Base-by-base conservation (phyloP, 2,329 filamentous ascomycete genomes). In the Fonsecaea monophora region DNA sequence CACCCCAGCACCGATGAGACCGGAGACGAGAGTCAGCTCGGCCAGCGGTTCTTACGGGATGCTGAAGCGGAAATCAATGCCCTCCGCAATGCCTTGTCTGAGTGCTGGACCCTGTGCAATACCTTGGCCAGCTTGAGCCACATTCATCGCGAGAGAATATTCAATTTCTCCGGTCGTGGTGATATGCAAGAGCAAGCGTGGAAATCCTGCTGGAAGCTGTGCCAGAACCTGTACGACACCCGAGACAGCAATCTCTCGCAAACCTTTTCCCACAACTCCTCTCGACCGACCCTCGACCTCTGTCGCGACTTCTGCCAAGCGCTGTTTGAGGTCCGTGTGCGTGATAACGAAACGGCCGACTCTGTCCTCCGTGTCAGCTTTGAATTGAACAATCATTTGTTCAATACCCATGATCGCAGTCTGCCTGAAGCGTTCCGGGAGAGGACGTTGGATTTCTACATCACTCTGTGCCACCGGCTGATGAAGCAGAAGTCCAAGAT, bases 41-140 rank as follows among this genome's bases (percentile, higher is more conserved):
- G 61, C 18, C 53, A 53, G 25, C 79, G 78, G 21, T 77, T 73
- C 45, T 70, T 78, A 37, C 74, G 76, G 1, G 84, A 89, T 64
- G 82, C 83, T 35, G 84, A 89, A 64, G 81, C 86, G 54, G 83
- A 84, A 74, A 83, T 84, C 37, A 86, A 85, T 67, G 89, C 90
- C 7, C 81, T 97, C n/a, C 87, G 87, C 68, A 87, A 87, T 35
- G 92, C 93, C 2, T 83, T 97, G 15, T 87, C 90, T 68, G 92
- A 97, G 80, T 97, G 93, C 78, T 97, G 94, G 94, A 96, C 90
- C 0, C 82, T 97, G 13, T 97, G 94, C 81, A 97, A 97, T 75
- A 96, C 93, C 0, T 82, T 97, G 37, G 92, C 92, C 25, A 92
- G 87, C 70, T 83, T 97, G 18, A 96, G 92, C 77, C 94, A 91